Evolutionary conservation across 345 rosid genomes (phyloP).

Genomic region (Eucalyptus leucophloia): DNA sequence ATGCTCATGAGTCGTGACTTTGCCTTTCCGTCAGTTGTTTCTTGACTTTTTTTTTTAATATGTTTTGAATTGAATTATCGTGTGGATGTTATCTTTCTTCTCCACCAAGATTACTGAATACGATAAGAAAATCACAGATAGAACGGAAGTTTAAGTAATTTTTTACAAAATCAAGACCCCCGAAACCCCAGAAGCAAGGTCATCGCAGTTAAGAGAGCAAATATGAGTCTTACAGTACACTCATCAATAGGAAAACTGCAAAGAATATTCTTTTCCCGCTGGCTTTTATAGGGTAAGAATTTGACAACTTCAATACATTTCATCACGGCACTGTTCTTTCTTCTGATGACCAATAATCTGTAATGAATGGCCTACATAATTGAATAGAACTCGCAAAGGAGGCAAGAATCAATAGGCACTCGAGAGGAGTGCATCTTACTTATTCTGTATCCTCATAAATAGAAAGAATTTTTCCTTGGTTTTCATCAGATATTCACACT

Average conservation of each 20-base stretch:
- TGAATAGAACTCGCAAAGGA: neutral
- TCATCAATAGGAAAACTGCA: neutral
- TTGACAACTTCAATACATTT: neutral
- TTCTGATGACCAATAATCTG: neutral
- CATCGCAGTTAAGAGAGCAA: neutral
- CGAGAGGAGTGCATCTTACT: constrained; percentile 9
- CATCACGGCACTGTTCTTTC: neutral
- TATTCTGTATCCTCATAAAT: neutral
- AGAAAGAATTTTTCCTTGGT: neutral
- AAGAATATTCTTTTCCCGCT: neutral
- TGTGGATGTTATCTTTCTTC: neutral
- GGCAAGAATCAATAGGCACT: constrained; percentile 6
- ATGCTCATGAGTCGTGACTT: neutral
- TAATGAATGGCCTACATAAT: neutral
- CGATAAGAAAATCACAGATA: neutral
- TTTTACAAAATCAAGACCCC: neutral
- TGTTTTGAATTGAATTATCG: neutral
- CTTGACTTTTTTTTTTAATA: neutral
- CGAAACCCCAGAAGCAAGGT: neutral
- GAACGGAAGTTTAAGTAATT: neutral
- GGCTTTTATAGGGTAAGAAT: neutral
- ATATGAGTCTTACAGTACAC: neutral
- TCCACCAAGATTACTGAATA: neutral
- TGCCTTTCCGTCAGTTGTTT: neutral
- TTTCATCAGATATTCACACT: neutral